phyloP scores from a whole-genome alignment of 768 basidiomycete species.

The Fibroporia radiculosa region DNA sequence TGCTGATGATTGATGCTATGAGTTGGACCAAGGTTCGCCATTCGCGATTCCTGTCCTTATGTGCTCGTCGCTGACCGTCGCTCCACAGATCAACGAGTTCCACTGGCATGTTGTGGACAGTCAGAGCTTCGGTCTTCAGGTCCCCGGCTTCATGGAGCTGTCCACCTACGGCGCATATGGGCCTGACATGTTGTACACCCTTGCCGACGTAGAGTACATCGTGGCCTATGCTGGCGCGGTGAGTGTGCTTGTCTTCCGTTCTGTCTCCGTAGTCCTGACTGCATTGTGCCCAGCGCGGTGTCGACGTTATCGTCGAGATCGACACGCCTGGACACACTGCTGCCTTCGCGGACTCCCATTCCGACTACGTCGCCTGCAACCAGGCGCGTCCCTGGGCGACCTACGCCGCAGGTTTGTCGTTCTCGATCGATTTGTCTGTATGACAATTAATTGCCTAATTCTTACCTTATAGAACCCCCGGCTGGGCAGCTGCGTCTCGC shows the following conservation, averaged over 20 bases:
- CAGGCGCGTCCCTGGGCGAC: conserved; percentile 27
- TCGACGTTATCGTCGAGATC: conserved; percentile 42
- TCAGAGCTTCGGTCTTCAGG: conserved; percentile 41
- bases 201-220: conserved; percentile 31
- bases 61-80: background rate
- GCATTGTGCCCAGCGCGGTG: conserved; percentile 30
- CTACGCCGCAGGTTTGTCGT: conserved; percentile 25
- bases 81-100: conserved; percentile 35
- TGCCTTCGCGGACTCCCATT: conserved; percentile 32
- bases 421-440: background rate
- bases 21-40: conserved; percentile 26
- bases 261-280: background rate
- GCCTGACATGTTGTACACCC: conserved; percentile 25
- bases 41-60: background rate
- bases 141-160: conserved; percentile 31
- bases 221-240: conserved; percentile 38
- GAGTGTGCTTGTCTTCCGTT: conserved; percentile 11
- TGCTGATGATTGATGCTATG: conserved; percentile 70
- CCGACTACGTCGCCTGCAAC: conserved; percentile 37
- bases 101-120: conserved; percentile 44
- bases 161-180: conserved; percentile 38
- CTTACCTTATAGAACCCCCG: conserved; percentile 31
- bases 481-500: conserved; percentile 42
- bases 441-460: conserved; percentile 2
- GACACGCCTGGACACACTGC: conserved; percentile 48